A percentile compares a stretch with the other conserved stretches of the same genome.
Evolutionary conservation across 192 early-diverging fungal species (phyloP).

Genomic region (Diversispora eburnea): DNA sequence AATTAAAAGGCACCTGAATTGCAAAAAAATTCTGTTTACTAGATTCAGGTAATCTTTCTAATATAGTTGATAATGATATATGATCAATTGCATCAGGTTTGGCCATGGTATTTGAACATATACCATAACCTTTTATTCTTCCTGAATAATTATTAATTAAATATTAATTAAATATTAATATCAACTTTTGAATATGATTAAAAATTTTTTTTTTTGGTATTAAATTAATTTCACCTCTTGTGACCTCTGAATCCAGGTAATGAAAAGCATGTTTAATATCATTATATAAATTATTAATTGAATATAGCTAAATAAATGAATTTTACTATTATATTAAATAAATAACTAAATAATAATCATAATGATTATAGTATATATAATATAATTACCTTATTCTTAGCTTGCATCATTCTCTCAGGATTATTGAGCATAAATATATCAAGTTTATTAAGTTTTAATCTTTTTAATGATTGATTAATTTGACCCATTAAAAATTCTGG

Average conservation of each 20-base stretch:
- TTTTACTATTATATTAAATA: background rate
- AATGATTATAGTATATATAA: background rate
- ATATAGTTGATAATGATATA: constrained; percentile 51
- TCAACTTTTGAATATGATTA: background rate
- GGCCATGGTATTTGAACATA: constrained; percentile 64
- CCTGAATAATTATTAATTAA: constrained; percentile 28
- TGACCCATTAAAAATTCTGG: constrained; percentile 56
- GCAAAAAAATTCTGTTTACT: constrained; percentile 52
- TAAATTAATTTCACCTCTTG: constrained; percentile 26
- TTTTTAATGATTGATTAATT: constrained; percentile 50
- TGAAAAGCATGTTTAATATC: constrained; percentile 52
- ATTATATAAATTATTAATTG: constrained; percentile 47
- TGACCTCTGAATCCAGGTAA: constrained; percentile 64
- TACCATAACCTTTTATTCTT: constrained; percentile 63
- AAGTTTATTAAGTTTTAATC: constrained; percentile 52
- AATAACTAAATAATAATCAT: no score
- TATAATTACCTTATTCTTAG: constrained; percentile 33
- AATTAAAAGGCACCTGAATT: constrained; percentile 68
- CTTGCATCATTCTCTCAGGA: constrained; percentile 70
- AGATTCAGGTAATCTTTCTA: constrained; percentile 33
- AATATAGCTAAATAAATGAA: background rate
- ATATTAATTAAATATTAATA: background rate
- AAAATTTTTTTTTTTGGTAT: background rate
- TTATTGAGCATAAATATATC: constrained; percentile 77
- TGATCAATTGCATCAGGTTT: constrained; percentile 57